Conservation (phyloP, 106 monocot species). For the Dendrobium catenatum region DNA sequence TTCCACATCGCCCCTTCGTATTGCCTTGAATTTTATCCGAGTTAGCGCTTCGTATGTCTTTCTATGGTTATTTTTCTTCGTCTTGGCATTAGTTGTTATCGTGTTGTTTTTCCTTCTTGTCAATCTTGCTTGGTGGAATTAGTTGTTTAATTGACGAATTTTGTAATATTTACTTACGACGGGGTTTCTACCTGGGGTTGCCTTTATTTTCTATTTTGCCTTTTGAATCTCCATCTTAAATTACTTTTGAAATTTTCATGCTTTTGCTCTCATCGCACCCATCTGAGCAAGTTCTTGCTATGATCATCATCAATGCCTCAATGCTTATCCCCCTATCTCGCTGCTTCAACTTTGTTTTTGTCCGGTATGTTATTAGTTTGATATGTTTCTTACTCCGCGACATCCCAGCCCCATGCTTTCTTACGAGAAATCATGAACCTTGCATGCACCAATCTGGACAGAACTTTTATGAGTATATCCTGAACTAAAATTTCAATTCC, state of each 20-base stretch:
- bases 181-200: neutral
- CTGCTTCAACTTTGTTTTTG: neutral
- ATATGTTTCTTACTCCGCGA: neutral
- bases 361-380: neutral
- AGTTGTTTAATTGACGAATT: neutral
- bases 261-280: neutral
- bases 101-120: neutral
- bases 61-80: neutral
- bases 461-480: no score
- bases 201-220: neutral
- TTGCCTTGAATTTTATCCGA: neutral
- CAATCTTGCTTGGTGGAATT: neutral
- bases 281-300: neutral
- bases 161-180: neutral
- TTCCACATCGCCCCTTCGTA: neutral
- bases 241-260: neutral
- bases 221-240: neutral
- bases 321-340: neutral
- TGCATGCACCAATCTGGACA: no score
- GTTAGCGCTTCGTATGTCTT: neutral
- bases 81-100: neutral
- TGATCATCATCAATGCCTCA: neutral
- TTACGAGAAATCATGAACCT: no score
- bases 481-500: no score
- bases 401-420: neutral